These are phyloP conservation scores for Parascedosporium putredinis DNA, from an alignment of 2,329 filamentous ascomycete species.

Conservation along the genomic window DNA sequence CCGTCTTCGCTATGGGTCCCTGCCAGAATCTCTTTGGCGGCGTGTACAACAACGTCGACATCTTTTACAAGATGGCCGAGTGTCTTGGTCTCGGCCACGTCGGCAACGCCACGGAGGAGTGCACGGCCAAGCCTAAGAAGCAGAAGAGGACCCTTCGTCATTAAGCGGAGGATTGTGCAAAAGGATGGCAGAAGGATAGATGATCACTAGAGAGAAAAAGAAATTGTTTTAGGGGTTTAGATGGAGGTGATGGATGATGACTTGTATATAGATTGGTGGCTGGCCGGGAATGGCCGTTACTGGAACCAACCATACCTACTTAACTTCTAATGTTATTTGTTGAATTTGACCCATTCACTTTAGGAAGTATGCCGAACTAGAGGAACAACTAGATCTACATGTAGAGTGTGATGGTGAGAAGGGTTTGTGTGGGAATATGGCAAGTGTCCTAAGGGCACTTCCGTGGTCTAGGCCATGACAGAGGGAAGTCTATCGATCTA, in stretches of 20 bases:
- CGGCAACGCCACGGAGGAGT: conserved; percentile 15
- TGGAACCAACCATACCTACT: not conserved
- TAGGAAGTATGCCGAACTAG: too few relatives aligned
- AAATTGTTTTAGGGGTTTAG: too few relatives aligned
- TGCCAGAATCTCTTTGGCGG: conserved; percentile 69
- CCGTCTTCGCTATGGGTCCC: conserved; percentile 68
- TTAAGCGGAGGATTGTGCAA: not conserved
- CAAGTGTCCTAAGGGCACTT: too few relatives aligned
- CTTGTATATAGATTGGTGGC: not conserved
- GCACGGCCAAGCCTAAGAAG: conserved; percentile 12
- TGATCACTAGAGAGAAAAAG: not conserved
- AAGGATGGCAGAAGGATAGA: not conserved
- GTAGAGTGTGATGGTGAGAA: too few relatives aligned
- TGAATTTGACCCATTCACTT: too few relatives aligned
- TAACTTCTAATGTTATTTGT: conserved; percentile 2
- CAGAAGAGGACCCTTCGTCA: conserved; percentile 2
- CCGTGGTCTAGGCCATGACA: too few relatives aligned
- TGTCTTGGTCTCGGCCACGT: conserved; percentile 46
- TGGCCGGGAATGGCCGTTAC: not conserved
- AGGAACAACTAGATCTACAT: too few relatives aligned
- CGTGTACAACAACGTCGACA: conserved; percentile 59
- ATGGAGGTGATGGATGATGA: not conserved
- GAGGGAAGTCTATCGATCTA: too few relatives aligned
- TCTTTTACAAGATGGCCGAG: conserved; percentile 64
- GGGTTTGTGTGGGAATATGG: too few relatives aligned